Evolutionary conservation across 129 eudicot species (phyloP).

Genomic region (Centella asiatica): DNA sequence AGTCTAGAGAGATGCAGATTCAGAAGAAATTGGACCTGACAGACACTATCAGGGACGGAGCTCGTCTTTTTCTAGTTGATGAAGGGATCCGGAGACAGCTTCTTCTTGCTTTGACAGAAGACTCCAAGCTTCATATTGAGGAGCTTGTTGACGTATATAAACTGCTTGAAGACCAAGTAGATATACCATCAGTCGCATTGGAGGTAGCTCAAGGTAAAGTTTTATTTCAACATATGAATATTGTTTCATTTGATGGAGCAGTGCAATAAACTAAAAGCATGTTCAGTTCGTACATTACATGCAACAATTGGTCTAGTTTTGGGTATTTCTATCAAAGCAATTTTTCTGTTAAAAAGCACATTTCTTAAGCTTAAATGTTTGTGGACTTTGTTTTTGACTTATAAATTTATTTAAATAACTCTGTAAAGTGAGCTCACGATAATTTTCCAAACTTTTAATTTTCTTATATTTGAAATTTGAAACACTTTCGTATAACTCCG

Average conservation of each 20-base stretch:
- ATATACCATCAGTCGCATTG: constrained; percentile 63
- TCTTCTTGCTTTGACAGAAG: constrained; percentile 95
- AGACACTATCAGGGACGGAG: constrained; percentile 93
- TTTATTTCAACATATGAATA: background rate
- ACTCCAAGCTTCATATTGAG: constrained; percentile 87
- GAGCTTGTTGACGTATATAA: constrained; percentile 95
- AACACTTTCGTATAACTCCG: no score
- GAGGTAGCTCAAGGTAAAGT: constrained; percentile 83
- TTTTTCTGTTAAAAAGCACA: no score
- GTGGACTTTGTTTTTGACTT: no score
- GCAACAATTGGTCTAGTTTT: no score
- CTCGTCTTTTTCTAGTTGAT: constrained; percentile 74
- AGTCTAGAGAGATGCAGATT: constrained; percentile 28
- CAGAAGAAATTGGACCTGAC: constrained; percentile 81
- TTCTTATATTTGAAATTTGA: no score
- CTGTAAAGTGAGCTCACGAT: no score
- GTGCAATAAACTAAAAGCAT: background rate
- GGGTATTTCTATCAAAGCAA: no score
- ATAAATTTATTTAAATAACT: no score
- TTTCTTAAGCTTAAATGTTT: no score
- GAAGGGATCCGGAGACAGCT: constrained; percentile 96
- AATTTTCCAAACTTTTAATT: no score
- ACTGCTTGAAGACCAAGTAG: constrained; percentile 86
- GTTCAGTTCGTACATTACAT: no score
- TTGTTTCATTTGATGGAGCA: background rate